Percentiles rank a stretch among this genome's conserved stretches.
phyloP scores from a whole-genome alignment of 2,329 filamentous ascomycete species.

The Coniella vitis region DNA sequence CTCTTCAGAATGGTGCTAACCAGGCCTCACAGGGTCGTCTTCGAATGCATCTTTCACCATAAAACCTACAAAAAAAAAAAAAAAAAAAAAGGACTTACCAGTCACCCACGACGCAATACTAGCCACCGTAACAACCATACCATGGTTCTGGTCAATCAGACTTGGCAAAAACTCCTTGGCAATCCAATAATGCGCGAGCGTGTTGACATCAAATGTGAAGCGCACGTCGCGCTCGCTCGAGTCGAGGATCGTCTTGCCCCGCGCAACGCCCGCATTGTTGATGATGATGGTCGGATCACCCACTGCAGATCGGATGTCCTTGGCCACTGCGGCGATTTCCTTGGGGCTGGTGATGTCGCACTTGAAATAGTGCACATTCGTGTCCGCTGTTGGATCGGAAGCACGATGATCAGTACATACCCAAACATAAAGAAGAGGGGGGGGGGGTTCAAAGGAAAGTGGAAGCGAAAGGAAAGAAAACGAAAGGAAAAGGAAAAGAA shows the following conservation, averaged over 20 bases:
- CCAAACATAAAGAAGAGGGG: too few relatives aligned
- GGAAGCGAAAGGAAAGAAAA: too few relatives aligned
- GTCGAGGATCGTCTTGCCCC: conserved; percentile 55
- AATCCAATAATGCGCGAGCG: conserved; percentile 61
- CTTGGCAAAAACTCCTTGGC: conserved; percentile 59
- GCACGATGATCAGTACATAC: too few relatives aligned
- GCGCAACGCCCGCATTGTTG: conserved; percentile 63
- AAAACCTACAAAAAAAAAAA: too few relatives aligned
- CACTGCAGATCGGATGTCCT: conserved; percentile 45
- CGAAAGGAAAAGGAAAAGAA: too few relatives aligned
- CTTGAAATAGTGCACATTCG: conserved; percentile 59
- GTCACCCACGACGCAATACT: conserved; percentile 55
- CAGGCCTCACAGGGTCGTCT: too few relatives aligned
- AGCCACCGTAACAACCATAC: conserved; percentile 66
- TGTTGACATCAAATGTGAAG: conserved; percentile 66
- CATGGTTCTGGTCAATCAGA: conserved; percentile 59
- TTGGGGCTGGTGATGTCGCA: conserved; percentile 60
- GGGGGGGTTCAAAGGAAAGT: too few relatives aligned
- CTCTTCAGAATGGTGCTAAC: too few relatives aligned
- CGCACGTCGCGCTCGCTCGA: conserved; percentile 51
- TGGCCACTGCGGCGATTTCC: conserved; percentile 44
- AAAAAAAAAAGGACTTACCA: conserved; percentile 17
- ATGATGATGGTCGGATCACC: conserved; percentile 64
- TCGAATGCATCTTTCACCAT: too few relatives aligned
- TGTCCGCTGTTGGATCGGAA: conserved; percentile 24